Conservation (phyloP, 208 protist genomes). For the Sergeia podlipaevii region DNA sequence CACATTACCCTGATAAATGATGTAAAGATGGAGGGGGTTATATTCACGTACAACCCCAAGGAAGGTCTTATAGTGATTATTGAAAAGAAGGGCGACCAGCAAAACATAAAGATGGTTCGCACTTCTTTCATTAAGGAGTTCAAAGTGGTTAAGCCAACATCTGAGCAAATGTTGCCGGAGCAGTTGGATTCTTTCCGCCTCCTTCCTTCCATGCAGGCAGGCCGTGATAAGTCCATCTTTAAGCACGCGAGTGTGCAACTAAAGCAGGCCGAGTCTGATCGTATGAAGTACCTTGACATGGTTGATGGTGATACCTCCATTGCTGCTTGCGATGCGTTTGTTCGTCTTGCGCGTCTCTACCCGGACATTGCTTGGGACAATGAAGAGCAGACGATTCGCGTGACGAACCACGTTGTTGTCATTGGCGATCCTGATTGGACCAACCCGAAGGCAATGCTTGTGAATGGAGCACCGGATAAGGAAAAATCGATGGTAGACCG, state of each 20-base stretch:
- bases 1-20: slow-evolving; percentile 56
- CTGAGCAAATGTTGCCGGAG: slow-evolving; percentile 49
- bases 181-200: slow-evolving; percentile 47
- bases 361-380: slow-evolving; percentile 77
- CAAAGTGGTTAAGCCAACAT: slow-evolving; percentile 16
- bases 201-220: slow-evolving; percentile 82
- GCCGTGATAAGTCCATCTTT: slow-evolving; percentile 78
- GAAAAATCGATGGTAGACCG: slow-evolving; percentile 53
- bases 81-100: slow-evolving; percentile 34
- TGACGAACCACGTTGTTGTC: slow-evolving; percentile 69
- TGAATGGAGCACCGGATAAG: slow-evolving; percentile 44
- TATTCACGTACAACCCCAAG: slow-evolving; percentile 82
- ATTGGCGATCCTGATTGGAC: slow-evolving; percentile 70
- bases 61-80: slow-evolving; percentile 62
- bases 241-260: slow-evolving; percentile 70
- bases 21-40: slow-evolving; percentile 53
- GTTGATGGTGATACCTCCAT: slow-evolving; percentile 59
- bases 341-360: slow-evolving; percentile 64
- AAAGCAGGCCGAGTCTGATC: slow-evolving; percentile 47
- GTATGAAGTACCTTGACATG: slow-evolving; percentile 30
- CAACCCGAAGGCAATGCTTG: slow-evolving; percentile 44
- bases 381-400: slow-evolving; percentile 63
- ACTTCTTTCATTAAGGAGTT: slow-evolving; percentile 77
- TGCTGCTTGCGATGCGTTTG: slow-evolving; percentile 60
- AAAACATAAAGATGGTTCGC: slow-evolving; percentile 64